A percentile compares a stretch with the other conserved stretches of the same genome.
Conservation (phyloP, 2,329 filamentous ascomycete species). For the Aspergillus proliferans region DNA sequence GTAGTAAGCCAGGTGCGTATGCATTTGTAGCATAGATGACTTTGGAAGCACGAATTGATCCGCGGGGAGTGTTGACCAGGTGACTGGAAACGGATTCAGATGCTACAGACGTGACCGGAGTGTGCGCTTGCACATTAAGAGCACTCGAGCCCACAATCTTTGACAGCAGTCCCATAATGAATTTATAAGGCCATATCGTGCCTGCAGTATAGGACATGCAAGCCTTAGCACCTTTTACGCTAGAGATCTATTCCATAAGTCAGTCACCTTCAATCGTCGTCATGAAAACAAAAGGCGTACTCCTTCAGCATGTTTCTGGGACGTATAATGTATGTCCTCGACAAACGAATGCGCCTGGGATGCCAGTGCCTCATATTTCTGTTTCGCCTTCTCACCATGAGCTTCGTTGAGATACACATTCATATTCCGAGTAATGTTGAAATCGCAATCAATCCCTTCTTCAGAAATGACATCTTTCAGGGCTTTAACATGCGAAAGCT, state of each 20-base stretch:
- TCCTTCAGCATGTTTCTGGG: constrained; percentile 23
- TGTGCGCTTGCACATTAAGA: constrained; percentile 51
- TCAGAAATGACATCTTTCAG: constrained; percentile 36
- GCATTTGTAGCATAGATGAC: constrained; percentile 79
- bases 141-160: constrained; percentile 47
- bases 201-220: constrained; percentile 33
- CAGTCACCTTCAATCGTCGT: neutral
- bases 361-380: constrained; percentile 26
- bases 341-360: constrained; percentile 21
- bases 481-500: constrained; percentile 36
- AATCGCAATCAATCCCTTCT: constrained; percentile 43
- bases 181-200: constrained; percentile 63
- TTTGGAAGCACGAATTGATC: constrained; percentile 55
- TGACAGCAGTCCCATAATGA: constrained; percentile 63
- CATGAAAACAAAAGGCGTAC: constrained; percentile 11
- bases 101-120: constrained; percentile 35
- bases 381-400: constrained; percentile 22
- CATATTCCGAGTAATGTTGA: constrained; percentile 36
- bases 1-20: constrained; percentile 72
- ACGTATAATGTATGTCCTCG: constrained; percentile 24
- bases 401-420: constrained; percentile 37
- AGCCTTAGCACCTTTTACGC: constrained; percentile 35
- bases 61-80: constrained; percentile 54
- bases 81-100: constrained; percentile 42
- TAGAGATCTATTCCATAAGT: constrained; percentile 23